phyloP scores from a whole-genome alignment of 2,329 filamentous ascomycete genomes.

The Penicillium hordei region DNA sequence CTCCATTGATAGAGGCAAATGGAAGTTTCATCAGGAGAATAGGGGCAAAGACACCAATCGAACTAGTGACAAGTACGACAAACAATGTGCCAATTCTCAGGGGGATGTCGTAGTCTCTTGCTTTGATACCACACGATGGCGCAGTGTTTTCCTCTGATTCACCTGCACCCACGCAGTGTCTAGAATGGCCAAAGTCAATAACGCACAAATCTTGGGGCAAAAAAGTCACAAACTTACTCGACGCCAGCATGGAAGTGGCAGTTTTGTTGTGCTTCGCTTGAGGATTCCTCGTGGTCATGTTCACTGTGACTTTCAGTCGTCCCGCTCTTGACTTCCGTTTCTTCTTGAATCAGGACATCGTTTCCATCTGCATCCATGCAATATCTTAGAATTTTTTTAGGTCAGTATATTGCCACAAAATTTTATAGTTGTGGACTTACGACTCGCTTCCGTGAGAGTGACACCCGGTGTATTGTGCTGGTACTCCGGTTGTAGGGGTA shows the following conservation, averaged over 20 bases:
- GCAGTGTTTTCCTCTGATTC: slow-evolving; percentile 42
- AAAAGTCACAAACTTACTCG: slow-evolving; percentile 55
- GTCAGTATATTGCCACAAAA: slow-evolving; percentile 1
- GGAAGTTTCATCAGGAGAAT: slow-evolving; percentile 63
- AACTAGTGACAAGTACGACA: slow-evolving; percentile 67
- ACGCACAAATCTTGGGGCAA: not conserved
- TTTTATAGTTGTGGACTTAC: slow-evolving; percentile 39
- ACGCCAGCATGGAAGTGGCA: slow-evolving; percentile 76
- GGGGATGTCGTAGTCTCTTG: slow-evolving; percentile 64
- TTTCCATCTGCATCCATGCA: slow-evolving; percentile 61
- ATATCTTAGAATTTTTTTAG: slow-evolving; percentile 47
- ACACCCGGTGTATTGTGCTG: slow-evolving; percentile 64
- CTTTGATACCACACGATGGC: slow-evolving; percentile 48
- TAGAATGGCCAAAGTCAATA: slow-evolving; percentile 19
- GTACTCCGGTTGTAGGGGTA: slow-evolving; percentile 57
- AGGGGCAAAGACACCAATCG: slow-evolving; percentile 67
- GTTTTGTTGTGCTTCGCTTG: slow-evolving; percentile 41
- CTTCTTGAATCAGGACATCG: slow-evolving; percentile 58
- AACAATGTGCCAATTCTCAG: slow-evolving; percentile 72
- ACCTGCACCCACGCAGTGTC: slow-evolving; percentile 56
- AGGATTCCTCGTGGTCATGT: slow-evolving; percentile 33
- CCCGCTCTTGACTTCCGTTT: slow-evolving; percentile 18
- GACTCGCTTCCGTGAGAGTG: slow-evolving; percentile 60
- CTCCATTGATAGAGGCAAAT: slow-evolving; percentile 48
- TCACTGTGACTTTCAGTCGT: slow-evolving; percentile 7